Evolutionary conservation across 2,329 filamentous ascomycete species (phyloP), one percentile per base, ranked within the genome.

Genomic region (Colletotrichum filicis): DNA sequence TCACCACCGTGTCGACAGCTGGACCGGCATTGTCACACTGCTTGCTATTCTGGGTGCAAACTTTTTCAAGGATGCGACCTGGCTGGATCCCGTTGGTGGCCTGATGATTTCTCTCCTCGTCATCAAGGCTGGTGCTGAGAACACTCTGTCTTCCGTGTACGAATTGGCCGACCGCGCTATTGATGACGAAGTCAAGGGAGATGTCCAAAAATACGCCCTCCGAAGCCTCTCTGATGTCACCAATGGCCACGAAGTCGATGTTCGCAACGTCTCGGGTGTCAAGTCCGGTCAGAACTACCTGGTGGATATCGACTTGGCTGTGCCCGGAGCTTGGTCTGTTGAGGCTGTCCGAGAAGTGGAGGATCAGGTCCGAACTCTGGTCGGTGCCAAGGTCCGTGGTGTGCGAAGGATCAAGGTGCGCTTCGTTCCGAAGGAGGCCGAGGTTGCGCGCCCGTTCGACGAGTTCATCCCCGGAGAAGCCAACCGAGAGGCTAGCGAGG

Each of bases 261-360:
- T 98, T 58, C 90, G 93, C 57, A 93, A 94, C 57, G 89, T 98
- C 3, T 93, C 95, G 76, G 97, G 97, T 67, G 89, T 98, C 83
- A 99, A 99, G 84, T 97, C 95, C 4, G 97, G 97, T 35, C 97
- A 98, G 82, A 99, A 98, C 84, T 98, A 97, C 81, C 87, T 98
- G 35, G 92, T 98, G 77, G 97, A 98, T 77, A 82, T 99, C 8
- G 95, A 98, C 81, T 84, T 98, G 74, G 93, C 91, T 2, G 94
- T 97, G 19, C 95, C 96, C 0, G 89, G 88, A 26, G 85, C 86
- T 42, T 97, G 94, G 93, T 93, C 93, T 0, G 86, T 99, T 6
- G 90, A 92, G 66, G 89, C 93, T 67, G 90, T 92, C 8, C 87
- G 90, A 49, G 84, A 88, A 19, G 86, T 97, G 16, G 97, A 99